Percentiles rank a stretch among this genome's conserved stretches.
These are phyloP conservation scores for Pleurotus platypus DNA, from an alignment of 768 basidiomycete species.

Conservation along the genomic window DNA sequence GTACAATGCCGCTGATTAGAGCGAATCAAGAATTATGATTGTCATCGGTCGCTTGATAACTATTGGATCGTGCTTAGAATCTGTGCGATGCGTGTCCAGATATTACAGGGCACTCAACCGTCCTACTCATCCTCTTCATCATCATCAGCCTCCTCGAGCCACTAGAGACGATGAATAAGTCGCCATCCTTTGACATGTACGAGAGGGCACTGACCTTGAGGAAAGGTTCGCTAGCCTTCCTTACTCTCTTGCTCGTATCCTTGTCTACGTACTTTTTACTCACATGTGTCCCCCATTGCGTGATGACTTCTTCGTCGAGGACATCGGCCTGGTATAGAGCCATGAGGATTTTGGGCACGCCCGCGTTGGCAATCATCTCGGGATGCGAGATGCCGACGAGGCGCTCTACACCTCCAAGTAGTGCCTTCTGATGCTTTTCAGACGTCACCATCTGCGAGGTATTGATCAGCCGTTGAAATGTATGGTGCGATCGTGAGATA, in stretches of 20 bases:
- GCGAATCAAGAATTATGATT: no score
- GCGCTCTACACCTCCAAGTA: constrained; percentile 92
- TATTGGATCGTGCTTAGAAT: no score
- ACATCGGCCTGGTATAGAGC: constrained; percentile 88
- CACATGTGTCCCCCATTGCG: constrained; percentile 93
- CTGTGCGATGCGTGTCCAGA: no score
- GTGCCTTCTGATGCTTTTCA: constrained; percentile 93
- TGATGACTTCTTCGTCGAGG: constrained; percentile 86
- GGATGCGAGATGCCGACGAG: constrained; percentile 73
- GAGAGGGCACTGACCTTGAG: constrained; percentile 60
- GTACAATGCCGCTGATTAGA: no score
- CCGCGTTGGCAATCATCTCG: constrained; percentile 38
- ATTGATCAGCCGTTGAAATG: constrained; percentile 4
- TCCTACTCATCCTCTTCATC: constrained; percentile 58
- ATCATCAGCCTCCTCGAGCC: constrained; percentile 88
- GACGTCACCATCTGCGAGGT: constrained; percentile 70
- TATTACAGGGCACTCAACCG: not conserved
- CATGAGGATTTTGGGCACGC: constrained; percentile 94
- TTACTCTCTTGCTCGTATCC: constrained; percentile 91
- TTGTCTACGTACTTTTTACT: constrained; percentile 96
- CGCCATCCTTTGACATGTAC: not conserved
- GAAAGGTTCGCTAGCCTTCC: constrained; percentile 95
- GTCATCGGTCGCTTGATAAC: no score
- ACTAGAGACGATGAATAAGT: constrained; percentile 36
- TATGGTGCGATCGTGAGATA: not conserved